phyloP scores from a whole-genome alignment of 768 basidiomycete species.

The Leccinum variicolor region DNA sequence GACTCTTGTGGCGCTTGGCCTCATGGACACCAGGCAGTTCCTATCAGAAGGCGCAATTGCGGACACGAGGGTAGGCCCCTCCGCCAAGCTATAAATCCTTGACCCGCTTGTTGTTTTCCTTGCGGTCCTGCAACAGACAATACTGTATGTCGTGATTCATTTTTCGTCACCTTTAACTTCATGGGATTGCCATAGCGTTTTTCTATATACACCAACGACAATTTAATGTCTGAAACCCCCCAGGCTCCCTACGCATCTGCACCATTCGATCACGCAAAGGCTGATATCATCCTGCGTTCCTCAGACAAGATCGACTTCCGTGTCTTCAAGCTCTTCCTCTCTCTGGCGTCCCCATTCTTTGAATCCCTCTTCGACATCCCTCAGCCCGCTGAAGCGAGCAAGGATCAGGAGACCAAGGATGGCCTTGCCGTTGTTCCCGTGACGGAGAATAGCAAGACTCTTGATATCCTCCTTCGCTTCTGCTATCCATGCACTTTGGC shows the following conservation, averaged over 20 bases:
- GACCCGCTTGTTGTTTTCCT: background rate
- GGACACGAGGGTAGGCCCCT: too few species aligned
- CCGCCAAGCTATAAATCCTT: background rate
- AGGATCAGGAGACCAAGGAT: slow-evolving; percentile 9
- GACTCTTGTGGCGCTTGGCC: too few species aligned
- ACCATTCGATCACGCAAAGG: slow-evolving; percentile 21
- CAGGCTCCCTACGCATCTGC: slow-evolving; percentile 8
- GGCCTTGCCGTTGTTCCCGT: slow-evolving; percentile 19
- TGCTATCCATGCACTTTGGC: slow-evolving; percentile 10
- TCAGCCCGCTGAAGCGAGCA: slow-evolving; percentile 12
- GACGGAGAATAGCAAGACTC: slow-evolving; percentile 3
- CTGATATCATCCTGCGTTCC: slow-evolving; percentile 26
- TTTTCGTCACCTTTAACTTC: background rate
- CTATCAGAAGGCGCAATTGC: too few species aligned
- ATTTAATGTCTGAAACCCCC: background rate
- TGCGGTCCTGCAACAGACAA: background rate
- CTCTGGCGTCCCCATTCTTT: slow-evolving; percentile 25
- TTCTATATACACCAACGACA: background rate
- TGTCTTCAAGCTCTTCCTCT: slow-evolving; percentile 10
- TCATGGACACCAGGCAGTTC: background rate
- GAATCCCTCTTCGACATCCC: slow-evolving; percentile 31
- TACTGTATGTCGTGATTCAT: background rate
- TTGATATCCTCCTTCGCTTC: slow-evolving; percentile 15
- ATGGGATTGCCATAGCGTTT: background rate
- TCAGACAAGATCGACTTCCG: slow-evolving; percentile 29